Conservation (phyloP, 106 monocot genomes). For the Allium sativum region DNA sequence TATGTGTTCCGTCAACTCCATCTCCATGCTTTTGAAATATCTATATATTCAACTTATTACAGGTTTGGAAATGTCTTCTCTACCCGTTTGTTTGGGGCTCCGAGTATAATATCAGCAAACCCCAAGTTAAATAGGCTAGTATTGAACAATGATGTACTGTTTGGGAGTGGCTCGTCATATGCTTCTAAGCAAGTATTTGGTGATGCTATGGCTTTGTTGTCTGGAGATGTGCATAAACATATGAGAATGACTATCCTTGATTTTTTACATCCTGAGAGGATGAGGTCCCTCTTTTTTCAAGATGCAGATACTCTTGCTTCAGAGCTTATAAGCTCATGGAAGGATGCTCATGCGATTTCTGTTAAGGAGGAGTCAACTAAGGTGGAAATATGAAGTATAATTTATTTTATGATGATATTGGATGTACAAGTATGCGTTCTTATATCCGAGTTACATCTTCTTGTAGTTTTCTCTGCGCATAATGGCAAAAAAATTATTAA, state of each 20-base stretch:
- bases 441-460: background rate
- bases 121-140: conserved; percentile 29
- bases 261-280: conserved; percentile 21
- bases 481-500: conserved; percentile 10
- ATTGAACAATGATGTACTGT: conserved; percentile 29
- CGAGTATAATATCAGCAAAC: conserved; percentile 31
- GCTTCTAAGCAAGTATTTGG: conserved; percentile 23
- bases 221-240: conserved; percentile 34
- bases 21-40: background rate
- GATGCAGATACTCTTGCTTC: conserved; percentile 23
- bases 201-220: background rate
- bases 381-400: too few species aligned
- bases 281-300: conserved; percentile 13
- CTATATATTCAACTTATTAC: background rate
- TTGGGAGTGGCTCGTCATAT: conserved; percentile 17
- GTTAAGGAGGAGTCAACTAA: conserved; percentile 25
- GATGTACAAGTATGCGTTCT: too few species aligned
- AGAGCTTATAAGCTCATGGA: conserved; percentile 16
- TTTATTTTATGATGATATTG: too few species aligned
- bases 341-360: conserved; percentile 13
- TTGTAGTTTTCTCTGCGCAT: conserved; percentile 17
- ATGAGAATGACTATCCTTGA: conserved; percentile 27
- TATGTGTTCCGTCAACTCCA: background rate
- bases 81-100: conserved; percentile 22
- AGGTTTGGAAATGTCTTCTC: conserved; percentile 38